Conservation (phyloP, 192 early-diverging fungal species). For the Rhizoclosmatium globosum region DNA sequence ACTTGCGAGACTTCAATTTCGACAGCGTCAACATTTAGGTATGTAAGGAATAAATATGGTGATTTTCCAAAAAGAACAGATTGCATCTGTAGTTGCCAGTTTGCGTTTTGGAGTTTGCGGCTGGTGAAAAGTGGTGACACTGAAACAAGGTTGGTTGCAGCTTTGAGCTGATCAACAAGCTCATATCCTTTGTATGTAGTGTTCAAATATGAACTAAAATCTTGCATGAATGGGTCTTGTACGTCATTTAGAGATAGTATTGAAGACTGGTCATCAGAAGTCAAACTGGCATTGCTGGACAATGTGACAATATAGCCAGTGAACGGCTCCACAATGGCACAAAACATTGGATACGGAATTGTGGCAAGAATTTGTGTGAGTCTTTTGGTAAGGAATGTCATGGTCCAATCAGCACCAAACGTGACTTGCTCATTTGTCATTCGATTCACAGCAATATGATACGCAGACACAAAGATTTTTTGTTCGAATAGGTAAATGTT, state of each 20-base stretch:
- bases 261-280: neutral
- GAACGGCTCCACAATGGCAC: neutral
- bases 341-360: neutral
- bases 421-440: neutral
- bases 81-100: neutral
- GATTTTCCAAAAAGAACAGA: too few species aligned
- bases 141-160: neutral
- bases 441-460: neutral
- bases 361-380: neutral
- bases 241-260: neutral
- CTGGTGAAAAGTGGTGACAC: neutral
- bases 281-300: neutral
- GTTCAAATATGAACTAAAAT: neutral
- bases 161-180: neutral
- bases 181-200: neutral
- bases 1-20: neutral
- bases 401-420: neutral
- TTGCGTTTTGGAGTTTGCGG: neutral
- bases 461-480: neutral
- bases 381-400: neutral
- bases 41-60: neutral
- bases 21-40: conserved; percentile 17
- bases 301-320: neutral
- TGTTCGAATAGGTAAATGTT: neutral
- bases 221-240: neutral